phyloP scores from a whole-genome alignment of 306 rosid genomes.

The Malus orientalis region DNA sequence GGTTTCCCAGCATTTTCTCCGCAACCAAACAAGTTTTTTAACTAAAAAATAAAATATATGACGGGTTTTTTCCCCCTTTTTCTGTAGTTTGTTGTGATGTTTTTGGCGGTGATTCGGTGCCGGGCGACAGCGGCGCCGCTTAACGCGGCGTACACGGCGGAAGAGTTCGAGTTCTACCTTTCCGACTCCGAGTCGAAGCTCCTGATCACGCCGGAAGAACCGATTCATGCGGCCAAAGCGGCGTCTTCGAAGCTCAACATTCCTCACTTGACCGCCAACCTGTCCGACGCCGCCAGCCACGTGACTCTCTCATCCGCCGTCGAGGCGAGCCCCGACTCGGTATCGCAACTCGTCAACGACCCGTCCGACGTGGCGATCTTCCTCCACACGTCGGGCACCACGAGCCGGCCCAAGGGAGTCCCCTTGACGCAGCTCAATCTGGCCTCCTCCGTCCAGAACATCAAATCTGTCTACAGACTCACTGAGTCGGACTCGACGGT shows the following conservation, averaged over 20 bases:
- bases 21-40: background rate
- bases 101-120: constrained; percentile 69
- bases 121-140: constrained; percentile 88
- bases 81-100: constrained; percentile 54
- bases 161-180: constrained; percentile 78
- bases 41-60: too few relatives aligned
- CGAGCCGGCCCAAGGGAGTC: constrained; percentile 91
- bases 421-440: constrained; percentile 75
- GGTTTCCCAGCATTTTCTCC: background rate
- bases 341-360: constrained; percentile 27
- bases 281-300: constrained; percentile 17
- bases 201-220: constrained; percentile 46
- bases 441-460: constrained; percentile 60
- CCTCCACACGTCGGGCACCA: constrained; percentile 96
- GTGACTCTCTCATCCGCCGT: constrained; percentile 21
- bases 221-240: constrained; percentile 36
- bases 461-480: constrained; percentile 63
- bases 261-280: constrained; percentile 36
- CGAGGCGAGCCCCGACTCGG: constrained; percentile 11
- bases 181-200: constrained; percentile 78
- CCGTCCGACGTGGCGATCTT: constrained; percentile 73
- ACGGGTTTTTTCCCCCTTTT: background rate
- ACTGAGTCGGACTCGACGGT: constrained; percentile 70
- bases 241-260: constrained; percentile 61
- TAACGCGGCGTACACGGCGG: constrained; percentile 71